Base-by-base conservation (phyloP, 495 filamentous ascomycete genomes). In the Arthonia radiata region DNA sequence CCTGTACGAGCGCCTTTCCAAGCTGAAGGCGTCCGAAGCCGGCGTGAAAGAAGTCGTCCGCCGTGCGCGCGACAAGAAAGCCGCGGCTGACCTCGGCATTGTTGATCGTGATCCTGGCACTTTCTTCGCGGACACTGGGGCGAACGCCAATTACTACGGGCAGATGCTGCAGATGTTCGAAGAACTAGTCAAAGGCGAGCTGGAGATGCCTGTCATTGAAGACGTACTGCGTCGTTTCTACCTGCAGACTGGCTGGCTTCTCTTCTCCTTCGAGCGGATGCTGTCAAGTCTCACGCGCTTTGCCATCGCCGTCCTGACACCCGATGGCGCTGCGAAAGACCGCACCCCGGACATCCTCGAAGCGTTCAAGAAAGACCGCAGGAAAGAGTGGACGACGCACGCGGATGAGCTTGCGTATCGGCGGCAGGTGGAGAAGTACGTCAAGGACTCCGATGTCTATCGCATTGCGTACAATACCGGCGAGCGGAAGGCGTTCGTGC, bases 361-460 rank as follows among this genome's bases (percentile, higher is more conserved):
- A 34, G 61, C 76, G 10, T 91, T 81, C 56, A 67, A 81, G 38
- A 66, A 65, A 37, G 76, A 80, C 44, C 68, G 78, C 1, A 64
- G 73, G 25, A 69, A 69, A 38, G 68, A 76, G 4, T 67, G 75
- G 41, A 91, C 76, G 0, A 86, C 79, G 11, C 75, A 74, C 34
- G 64, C 75, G 35, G 66, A 68, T 6, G 82, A 92, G 49, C 72
- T 91, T 28, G 70, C 70, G 29, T 76, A 79, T 31, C 65, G 80
- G 14, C 86, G 80, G 49, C 74, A 73, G 34, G 78, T 82, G 2
- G 77, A 90, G 44, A 75, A 75, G 44, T 57, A 74, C 37, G 59
- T 79, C 32, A 86, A 80, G 52, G 80, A 91, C 33, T 72, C 67
- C n/a, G 79, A 91, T 36, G 64, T 83, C 36, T 93, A 79, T 43